A percentile compares a stretch with the other conserved stretches of the same genome.
Evolutionary conservation across 768 basidiomycete species (phyloP).

Genomic region (Psilocybe azurescens): DNA sequence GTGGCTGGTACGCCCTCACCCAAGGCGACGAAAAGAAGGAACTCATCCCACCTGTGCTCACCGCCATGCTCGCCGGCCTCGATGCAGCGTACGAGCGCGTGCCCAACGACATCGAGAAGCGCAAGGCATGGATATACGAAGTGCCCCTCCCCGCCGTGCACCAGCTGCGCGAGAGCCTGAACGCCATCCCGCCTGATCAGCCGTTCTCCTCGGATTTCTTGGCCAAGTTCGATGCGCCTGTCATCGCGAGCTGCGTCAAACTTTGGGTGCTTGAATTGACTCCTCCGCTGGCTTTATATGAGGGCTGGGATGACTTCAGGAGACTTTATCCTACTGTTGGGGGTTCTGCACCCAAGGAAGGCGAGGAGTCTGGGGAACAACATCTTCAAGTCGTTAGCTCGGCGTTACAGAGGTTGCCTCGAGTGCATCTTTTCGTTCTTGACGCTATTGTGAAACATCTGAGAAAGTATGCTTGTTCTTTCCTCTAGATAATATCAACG

Average conservation of each 20-base stretch:
- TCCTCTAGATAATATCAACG: not conserved
- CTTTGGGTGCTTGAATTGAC: slow-evolving; percentile 93
- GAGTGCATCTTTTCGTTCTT: slow-evolving; percentile 81
- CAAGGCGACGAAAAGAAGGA: slow-evolving; percentile 65
- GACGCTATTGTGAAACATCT: slow-evolving; percentile 82
- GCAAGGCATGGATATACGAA: slow-evolving; percentile 95
- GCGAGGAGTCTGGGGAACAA: slow-evolving; percentile 59
- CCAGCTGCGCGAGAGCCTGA: slow-evolving; percentile 84
- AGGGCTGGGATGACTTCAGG: slow-evolving; percentile 91
- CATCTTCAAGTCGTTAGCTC: slow-evolving; percentile 64
- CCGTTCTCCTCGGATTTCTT: slow-evolving; percentile 57
- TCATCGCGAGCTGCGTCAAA: slow-evolving; percentile 85
- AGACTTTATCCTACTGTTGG: slow-evolving; percentile 85
- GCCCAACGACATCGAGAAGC: slow-evolving; percentile 74
- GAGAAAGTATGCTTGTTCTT: slow-evolving; percentile 53
- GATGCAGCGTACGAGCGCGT: slow-evolving; percentile 65
- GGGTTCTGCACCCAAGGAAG: slow-evolving; percentile 49
- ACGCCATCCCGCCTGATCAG: slow-evolving; percentile 65
- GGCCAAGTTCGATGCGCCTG: slow-evolving; percentile 81
- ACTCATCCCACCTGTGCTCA: slow-evolving; percentile 74
- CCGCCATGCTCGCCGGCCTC: slow-evolving; percentile 67
- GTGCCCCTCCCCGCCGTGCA: slow-evolving; percentile 85
- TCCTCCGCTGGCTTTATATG: slow-evolving; percentile 84
- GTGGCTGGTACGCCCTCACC: slow-evolving; percentile 67
- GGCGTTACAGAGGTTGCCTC: slow-evolving; percentile 74